Evolutionary conservation across 164 flowering plant species (phyloP).

Genomic region (Nymphaea colorata): DNA sequence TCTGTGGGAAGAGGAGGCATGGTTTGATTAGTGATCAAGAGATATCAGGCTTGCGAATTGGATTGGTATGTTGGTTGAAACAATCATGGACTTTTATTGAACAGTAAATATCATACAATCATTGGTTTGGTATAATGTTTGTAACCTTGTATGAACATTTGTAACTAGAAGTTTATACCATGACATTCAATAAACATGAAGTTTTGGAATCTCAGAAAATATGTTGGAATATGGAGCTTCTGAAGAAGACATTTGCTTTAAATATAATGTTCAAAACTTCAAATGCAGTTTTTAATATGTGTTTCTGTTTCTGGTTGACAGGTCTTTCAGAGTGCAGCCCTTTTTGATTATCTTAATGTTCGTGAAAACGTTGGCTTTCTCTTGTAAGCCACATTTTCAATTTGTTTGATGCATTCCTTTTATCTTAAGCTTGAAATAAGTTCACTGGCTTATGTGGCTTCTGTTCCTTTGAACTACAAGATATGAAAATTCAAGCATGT

Average conservation of each 20-base stretch:
- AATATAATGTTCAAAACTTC: neutral
- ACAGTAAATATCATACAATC: neutral
- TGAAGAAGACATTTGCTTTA: too few relatives aligned
- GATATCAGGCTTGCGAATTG: conserved; percentile 86
- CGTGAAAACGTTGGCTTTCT: conserved; percentile 99
- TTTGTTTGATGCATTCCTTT: neutral
- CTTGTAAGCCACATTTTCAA: conserved; percentile 46
- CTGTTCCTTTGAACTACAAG: conserved; percentile 19
- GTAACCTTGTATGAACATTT: too few relatives aligned
- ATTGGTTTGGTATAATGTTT: neutral
- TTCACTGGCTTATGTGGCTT: neutral
- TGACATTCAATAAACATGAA: neutral
- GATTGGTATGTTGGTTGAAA: conserved; percentile 45
- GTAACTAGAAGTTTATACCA: too few relatives aligned
- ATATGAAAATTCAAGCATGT: conserved; percentile 80
- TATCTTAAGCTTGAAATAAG: neutral
- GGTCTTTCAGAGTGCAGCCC: conserved; percentile 99
- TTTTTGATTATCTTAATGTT: conserved; percentile 91
- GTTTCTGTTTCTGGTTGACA: conserved; percentile 14
- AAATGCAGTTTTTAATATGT: too few relatives aligned
- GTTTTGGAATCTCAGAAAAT: neutral
- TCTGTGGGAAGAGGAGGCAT: conserved; percentile 64
- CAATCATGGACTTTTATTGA: too few relatives aligned
- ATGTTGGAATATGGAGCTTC: neutral
- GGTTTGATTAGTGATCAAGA: conserved; percentile 90